These are phyloP conservation scores for Pichia inconspicua DNA, from an alignment of 1,139 yeast species.

Conservation along the genomic window DNA sequence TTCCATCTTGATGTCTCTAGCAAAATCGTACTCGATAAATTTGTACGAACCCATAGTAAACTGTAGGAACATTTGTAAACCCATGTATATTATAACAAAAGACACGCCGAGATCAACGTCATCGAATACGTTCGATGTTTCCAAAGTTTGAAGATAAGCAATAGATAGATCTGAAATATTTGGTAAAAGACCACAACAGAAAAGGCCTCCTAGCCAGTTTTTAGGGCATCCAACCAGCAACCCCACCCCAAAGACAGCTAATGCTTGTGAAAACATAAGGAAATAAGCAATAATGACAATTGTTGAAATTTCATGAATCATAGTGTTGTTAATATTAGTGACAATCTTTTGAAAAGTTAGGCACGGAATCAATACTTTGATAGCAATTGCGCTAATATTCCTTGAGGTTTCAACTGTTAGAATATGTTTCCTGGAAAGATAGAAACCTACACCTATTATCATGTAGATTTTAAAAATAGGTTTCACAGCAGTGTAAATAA, in stretches of 20 bases:
- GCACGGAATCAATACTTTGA: conserved; percentile 69
- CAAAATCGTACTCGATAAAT: conserved; percentile 65
- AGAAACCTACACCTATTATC: conserved; percentile 63
- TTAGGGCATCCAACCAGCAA: conserved; percentile 39
- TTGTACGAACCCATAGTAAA: conserved; percentile 73
- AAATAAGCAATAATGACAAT: conserved; percentile 58
- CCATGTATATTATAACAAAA: conserved; percentile 71
- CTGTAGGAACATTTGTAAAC: conserved; percentile 60
- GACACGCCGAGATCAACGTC: conserved; percentile 80
- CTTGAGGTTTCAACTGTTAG: conserved; percentile 66
- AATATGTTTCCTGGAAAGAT: conserved; percentile 57
- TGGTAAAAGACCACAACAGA: conserved; percentile 74
- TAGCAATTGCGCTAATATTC: conserved; percentile 65
- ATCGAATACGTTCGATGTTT: conserved; percentile 47
- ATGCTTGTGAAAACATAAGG: conserved; percentile 43
- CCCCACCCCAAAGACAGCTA: conserved; percentile 30
- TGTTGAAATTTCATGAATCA: conserved; percentile 70
- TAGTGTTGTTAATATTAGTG: conserved; percentile 56
- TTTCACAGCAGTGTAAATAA: conserved; percentile 74
- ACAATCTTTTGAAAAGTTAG: conserved; percentile 74
- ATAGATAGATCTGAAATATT: conserved; percentile 82
- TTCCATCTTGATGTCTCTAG: conserved; percentile 24
- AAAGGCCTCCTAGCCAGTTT: conserved; percentile 71
- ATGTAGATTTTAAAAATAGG: conserved; percentile 83
- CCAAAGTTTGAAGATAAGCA: conserved; percentile 77